Evolutionary conservation across 2,329 filamentous ascomycete genomes (phyloP).

Genomic region (Mariannaea elegans): DNA sequence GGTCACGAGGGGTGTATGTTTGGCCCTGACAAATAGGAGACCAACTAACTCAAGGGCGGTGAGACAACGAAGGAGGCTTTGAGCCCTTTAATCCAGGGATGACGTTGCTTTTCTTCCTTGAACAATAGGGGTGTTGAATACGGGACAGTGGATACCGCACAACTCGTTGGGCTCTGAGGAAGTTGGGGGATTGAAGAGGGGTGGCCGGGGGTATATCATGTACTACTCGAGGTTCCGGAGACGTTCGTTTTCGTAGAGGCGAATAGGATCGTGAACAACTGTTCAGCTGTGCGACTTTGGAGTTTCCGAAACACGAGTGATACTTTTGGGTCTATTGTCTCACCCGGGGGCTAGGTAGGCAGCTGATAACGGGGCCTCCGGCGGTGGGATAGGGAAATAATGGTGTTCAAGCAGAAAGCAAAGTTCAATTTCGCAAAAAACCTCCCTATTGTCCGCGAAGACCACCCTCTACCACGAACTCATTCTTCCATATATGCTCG

Average conservation of each 20-base stretch:
- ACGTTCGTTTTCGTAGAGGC: not conserved
- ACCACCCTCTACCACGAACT: not conserved
- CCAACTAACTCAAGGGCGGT: no score
- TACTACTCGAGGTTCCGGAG: constrained; percentile 5
- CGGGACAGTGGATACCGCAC: not conserved
- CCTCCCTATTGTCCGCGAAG: constrained; percentile 6
- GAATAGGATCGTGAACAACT: not conserved
- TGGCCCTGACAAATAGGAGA: no score
- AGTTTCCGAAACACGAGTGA: not conserved
- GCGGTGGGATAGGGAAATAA: not conserved
- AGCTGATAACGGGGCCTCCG: not conserved
- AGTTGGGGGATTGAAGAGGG: not conserved
- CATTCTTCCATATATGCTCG: not conserved
- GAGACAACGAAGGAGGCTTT: no score
- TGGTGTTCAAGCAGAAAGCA: not conserved
- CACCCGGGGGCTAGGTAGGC: not conserved
- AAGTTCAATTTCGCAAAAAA: constrained; percentile 1
- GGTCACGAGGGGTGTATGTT: no score
- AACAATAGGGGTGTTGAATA: no score
- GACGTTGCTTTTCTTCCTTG: no score
- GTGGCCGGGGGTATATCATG: not conserved
- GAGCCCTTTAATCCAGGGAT: not conserved
- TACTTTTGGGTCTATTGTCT: not conserved
- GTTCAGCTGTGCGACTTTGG: not conserved
- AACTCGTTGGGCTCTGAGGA: not conserved